A percentile compares a stretch with the other conserved stretches of the same genome.
These are phyloP conservation scores for Litchi chinensis DNA, from an alignment of 345 rosid species.

Conservation along the genomic window DNA sequence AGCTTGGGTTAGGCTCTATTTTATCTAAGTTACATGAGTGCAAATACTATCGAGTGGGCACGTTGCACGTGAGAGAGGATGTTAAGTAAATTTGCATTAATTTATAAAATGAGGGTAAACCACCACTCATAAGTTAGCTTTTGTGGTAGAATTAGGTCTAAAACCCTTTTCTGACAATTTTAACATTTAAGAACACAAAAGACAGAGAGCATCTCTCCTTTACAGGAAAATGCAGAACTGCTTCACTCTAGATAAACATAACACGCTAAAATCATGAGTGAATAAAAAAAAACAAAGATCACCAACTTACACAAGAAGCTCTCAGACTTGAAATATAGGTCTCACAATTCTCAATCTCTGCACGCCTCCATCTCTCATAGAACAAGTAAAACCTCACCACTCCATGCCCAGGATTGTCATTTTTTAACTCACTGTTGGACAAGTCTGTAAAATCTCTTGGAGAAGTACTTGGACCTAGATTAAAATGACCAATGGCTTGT, in stretches of 20 bases:
- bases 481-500: slow-evolving; percentile 89
- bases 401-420: slow-evolving; percentile 52
- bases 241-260: background rate
- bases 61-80: too few species aligned
- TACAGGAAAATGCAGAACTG: background rate
- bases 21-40: too few species aligned
- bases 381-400: slow-evolving; percentile 74
- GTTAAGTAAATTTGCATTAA: too few species aligned
- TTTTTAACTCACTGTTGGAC: slow-evolving; percentile 32
- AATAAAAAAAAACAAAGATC: background rate
- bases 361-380: slow-evolving; percentile 92
- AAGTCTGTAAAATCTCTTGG: slow-evolving; percentile 79
- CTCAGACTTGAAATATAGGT: slow-evolving; percentile 59
- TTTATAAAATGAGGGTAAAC: too few species aligned
- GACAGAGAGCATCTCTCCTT: background rate
- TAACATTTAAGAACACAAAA: background rate
- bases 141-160: too few species aligned
- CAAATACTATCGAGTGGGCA: too few species aligned
- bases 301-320: slow-evolving; percentile 70
- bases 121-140: too few species aligned
- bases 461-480: slow-evolving; percentile 81
- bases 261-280: slow-evolving; percentile 11
- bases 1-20: too few species aligned
- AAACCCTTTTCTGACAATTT: background rate
- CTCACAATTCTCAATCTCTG: slow-evolving; percentile 77